These are phyloP conservation scores for Tetragonia tetragonoides DNA, from an alignment of 148 eudicot species.

Conservation along the genomic window DNA sequence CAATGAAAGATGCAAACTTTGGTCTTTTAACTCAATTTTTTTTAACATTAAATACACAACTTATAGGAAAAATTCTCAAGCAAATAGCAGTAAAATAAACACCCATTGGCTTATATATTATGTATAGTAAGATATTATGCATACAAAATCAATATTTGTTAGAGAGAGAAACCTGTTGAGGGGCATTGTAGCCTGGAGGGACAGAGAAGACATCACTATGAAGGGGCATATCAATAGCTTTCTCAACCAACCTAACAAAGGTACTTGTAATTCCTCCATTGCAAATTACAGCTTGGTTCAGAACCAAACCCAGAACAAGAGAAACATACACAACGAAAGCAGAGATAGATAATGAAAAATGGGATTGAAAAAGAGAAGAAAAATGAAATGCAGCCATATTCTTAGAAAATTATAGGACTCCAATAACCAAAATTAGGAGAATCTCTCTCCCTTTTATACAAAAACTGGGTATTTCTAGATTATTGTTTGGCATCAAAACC, in stretches of 20 bases:
- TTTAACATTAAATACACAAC: neutral
- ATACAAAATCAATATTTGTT: too few relatives aligned
- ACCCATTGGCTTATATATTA: too few relatives aligned
- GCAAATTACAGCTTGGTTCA: constrained; percentile 32
- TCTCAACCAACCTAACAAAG: constrained; percentile 46
- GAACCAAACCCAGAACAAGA: constrained; percentile 29
- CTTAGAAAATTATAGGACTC: neutral
- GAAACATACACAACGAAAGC: constrained; percentile 7
- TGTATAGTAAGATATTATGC: too few relatives aligned
- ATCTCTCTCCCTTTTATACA: neutral
- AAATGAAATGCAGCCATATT: constrained; percentile 18
- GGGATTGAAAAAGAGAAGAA: neutral
- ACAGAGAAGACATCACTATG: constrained; percentile 57
- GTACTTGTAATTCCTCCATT: constrained; percentile 58
- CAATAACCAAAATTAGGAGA: constrained; percentile 5
- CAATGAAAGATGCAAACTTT: constrained; percentile 12
- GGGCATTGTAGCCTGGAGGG: constrained; percentile 72
- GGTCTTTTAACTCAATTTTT: neutral
- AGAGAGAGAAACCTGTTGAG: constrained; percentile 54
- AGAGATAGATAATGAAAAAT: neutral
- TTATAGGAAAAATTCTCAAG: neutral
- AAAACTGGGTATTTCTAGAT: neutral
- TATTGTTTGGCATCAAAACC: neutral
- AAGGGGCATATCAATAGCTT: constrained; percentile 59
- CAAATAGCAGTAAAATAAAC: neutral